A percentile compares a stretch with the other conserved stretches of the same genome.
phyloP scores from a whole-genome alignment of 2,329 filamentous ascomycete genomes.

The Botrytis galanthina region DNA sequence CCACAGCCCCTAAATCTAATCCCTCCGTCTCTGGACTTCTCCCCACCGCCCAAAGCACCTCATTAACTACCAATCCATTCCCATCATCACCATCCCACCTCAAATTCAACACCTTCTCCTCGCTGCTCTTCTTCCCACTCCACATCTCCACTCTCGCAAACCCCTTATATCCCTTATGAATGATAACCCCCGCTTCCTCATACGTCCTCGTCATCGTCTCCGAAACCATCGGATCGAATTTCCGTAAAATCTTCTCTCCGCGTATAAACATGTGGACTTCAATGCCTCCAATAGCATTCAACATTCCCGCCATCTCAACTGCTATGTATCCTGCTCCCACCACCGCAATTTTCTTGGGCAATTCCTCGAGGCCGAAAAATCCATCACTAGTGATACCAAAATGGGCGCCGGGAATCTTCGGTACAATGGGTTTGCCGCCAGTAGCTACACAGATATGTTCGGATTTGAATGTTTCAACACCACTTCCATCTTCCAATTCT shows the following conservation, averaged over 20 bases:
- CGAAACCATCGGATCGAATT: slow-evolving; percentile 53
- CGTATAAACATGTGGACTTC: slow-evolving; percentile 52
- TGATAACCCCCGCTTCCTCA: slow-evolving; percentile 47
- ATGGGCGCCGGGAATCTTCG: slow-evolving; percentile 45
- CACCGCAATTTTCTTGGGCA: slow-evolving; percentile 49
- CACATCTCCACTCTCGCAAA: slow-evolving; percentile 47
- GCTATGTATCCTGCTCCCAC: slow-evolving; percentile 44
- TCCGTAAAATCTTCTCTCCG: slow-evolving; percentile 47
- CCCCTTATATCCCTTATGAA: slow-evolving; percentile 47
- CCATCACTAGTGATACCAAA: slow-evolving; percentile 51
- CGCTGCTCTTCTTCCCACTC: slow-evolving; percentile 32
- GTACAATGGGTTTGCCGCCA: slow-evolving; percentile 46
- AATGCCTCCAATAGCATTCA: slow-evolving; percentile 47
- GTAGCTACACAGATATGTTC: slow-evolving; percentile 49
- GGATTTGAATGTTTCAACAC: slow-evolving; percentile 42
- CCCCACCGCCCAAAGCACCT: slow-evolving; percentile 51
- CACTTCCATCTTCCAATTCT: slow-evolving; percentile 42
- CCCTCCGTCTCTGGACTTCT: slow-evolving; percentile 46
- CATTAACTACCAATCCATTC: slow-evolving; percentile 46
- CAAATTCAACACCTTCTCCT: slow-evolving; percentile 47
- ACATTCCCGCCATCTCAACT: slow-evolving; percentile 48
- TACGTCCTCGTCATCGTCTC: slow-evolving; percentile 51
- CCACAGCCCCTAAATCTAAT: slow-evolving; percentile 43
- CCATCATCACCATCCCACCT: slow-evolving; percentile 43
- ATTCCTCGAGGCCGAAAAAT: slow-evolving; percentile 50